Evolutionary conservation across 768 basidiomycete genomes (phyloP), one percentile per base, ranked within the genome.

Genomic region (Suillus fuscotomentosus): DNA sequence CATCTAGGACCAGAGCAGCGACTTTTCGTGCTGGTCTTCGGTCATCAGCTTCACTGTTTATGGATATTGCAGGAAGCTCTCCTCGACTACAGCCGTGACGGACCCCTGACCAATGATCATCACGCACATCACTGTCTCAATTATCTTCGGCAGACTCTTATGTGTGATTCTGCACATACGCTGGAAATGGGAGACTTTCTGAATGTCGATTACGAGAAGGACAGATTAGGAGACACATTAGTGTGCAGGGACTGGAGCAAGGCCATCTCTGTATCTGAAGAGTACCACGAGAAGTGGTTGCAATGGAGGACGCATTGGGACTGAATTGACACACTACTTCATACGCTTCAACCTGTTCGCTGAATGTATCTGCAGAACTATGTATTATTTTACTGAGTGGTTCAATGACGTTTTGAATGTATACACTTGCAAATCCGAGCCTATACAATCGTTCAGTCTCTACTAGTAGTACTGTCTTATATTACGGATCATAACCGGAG

Each of bases 91-190:
- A 10, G 6, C 36, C 14, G 68, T 57, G 48, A 50, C 22, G 2
- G 24, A 24, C 27, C 10, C 63, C 6, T 65, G 63, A 15, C 5
- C 31, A 10, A 17, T 20, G 5, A 5, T 17, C 51, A 53, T 53
- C 78, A 79, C 45, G 56, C 74, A 15, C 68, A 72, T 7, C 80
- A 81, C 61, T 81, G 80, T 62, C 60, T 80, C 5, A 74, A 77
- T 59, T 81, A 81, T 65, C 67, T 81, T 9, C 69, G 79, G 3
- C 78, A 80, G 54, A 72, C 72, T 2, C 60, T 77, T 20, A 64
- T 81, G 31, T 81, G 80, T 62, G 70, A 50, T 22, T 3, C 48
- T 50, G 48, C 48, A 8, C 48, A 50, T 15, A 50, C 48, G 3
- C 61, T 80, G 9, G 80, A 80, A 61, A 55, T 62, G 10, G 77